A percentile compares a stretch with the other conserved stretches of the same genome.
Conservation (phyloP, 768 basidiomycete genomes). For the Amanita rubescens region DNA sequence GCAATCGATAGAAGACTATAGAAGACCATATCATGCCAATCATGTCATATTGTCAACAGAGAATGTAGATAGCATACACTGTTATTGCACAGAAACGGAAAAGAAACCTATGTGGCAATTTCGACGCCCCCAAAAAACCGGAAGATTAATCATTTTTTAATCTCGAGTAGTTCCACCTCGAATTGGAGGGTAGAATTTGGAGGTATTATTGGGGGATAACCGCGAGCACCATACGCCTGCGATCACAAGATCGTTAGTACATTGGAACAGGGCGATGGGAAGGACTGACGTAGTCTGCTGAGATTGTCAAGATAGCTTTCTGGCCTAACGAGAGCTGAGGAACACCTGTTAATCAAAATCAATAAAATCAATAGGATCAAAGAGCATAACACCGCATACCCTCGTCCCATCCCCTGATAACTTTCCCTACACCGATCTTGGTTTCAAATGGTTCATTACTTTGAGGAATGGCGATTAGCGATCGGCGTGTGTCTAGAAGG, state of each 20-base stretch:
- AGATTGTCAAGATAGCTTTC: slow-evolving; percentile 59
- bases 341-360: slow-evolving; percentile 47
- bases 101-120: background rate
- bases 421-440: slow-evolving; percentile 70
- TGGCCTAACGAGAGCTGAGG: slow-evolving; percentile 68
- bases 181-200: slow-evolving; percentile 68
- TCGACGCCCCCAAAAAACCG: background rate
- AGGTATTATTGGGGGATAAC: slow-evolving; percentile 77
- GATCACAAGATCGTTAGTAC: slow-evolving; percentile 2
- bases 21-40: background rate
- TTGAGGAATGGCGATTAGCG: slow-evolving; percentile 2
- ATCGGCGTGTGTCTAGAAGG: background rate
- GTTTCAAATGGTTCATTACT: slow-evolving; percentile 60
- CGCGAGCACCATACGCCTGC: slow-evolving; percentile 67
- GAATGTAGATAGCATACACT: slow-evolving; percentile 3
- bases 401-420: slow-evolving; percentile 90
- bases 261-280: slow-evolving; percentile 6
- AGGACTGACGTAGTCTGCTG: slow-evolving; percentile 70
- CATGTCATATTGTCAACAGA: background rate
- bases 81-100: background rate
- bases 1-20: background rate
- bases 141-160: slow-evolving; percentile 29
- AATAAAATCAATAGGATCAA: slow-evolving; percentile 7
- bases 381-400: slow-evolving; percentile 36
- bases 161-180: slow-evolving; percentile 77